phyloP scores from a whole-genome alignment of 163 green algal species.

The Coccomyxa subellipsoidea region DNA sequence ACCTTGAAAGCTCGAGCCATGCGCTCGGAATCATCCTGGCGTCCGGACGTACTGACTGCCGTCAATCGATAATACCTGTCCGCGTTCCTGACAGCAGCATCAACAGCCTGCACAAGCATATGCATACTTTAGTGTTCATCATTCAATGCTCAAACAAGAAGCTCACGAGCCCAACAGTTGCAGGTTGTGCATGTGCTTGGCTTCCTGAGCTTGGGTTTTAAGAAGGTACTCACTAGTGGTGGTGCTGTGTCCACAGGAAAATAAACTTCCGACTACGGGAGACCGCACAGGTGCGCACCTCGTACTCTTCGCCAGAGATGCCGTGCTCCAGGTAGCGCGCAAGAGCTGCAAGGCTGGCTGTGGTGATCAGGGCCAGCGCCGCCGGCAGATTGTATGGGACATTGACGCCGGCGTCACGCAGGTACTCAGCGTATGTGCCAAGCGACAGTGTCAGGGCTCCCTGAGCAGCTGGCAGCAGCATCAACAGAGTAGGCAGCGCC shows the following conservation, averaged over 20 bases:
- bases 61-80: not conserved
- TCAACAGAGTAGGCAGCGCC: not conserved
- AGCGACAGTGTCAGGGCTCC: not conserved
- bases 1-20: not conserved
- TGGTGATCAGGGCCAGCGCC: not conserved
- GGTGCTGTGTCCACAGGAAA: not conserved
- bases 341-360: not conserved
- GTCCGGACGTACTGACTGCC: not conserved
- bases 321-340: not conserved
- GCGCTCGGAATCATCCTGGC: not conserved
- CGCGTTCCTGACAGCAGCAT: not conserved
- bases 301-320: not conserved
- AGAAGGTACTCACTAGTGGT: not conserved
- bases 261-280: conserved; percentile 18
- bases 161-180: too few species aligned
- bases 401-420: not conserved
- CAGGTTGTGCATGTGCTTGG: too few species aligned
- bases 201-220: too few species aligned
- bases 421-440: not conserved
- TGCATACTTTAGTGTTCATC: too few species aligned
- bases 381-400: not conserved
- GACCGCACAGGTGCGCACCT: conserved; percentile 7
- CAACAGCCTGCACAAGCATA: not conserved
- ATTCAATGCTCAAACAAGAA: too few species aligned
- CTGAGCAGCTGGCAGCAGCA: not conserved